These are phyloP conservation scores for Penicillium longicatenatum DNA, from an alignment of 495 filamentous ascomycete species.

Conservation along the genomic window DNA sequence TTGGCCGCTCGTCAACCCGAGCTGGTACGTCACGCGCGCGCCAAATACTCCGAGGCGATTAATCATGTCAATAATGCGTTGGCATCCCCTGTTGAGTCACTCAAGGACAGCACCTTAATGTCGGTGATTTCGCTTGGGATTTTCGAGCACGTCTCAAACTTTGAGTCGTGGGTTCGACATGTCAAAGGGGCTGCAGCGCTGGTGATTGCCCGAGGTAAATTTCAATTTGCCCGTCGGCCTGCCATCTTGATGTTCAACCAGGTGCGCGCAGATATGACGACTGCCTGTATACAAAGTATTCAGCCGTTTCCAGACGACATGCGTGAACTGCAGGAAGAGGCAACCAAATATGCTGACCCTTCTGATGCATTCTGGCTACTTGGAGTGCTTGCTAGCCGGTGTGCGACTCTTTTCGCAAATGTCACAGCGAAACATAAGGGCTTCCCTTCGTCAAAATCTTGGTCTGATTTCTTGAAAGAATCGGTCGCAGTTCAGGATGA, in stretches of 20 bases:
- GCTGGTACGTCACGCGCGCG: conserved; percentile 36
- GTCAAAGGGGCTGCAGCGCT: conserved; percentile 56
- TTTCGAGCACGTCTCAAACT: conserved; percentile 55
- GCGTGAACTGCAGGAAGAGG: conserved; percentile 31
- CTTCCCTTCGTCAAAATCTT: neutral
- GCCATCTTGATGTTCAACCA: conserved; percentile 57
- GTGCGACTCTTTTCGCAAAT: conserved; percentile 17
- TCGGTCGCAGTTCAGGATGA: conserved; percentile 18
- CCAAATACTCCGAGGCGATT: conserved; percentile 45
- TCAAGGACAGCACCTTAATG: conserved; percentile 61
- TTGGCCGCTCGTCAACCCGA: conserved; percentile 38
- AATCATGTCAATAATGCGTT: conserved; percentile 50
- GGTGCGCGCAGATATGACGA: conserved; percentile 40
- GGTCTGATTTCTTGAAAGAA: conserved; percentile 21
- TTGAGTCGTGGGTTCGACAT: conserved; percentile 51
- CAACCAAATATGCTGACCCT: conserved; percentile 19
- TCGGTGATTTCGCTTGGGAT: conserved; percentile 60
- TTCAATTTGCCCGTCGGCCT: conserved; percentile 49
- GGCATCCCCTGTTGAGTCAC: conserved; percentile 48
- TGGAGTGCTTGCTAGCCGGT: conserved; percentile 25
- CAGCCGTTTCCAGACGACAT: conserved; percentile 28
- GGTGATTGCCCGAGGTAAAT: conserved; percentile 47
- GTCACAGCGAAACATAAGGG: conserved; percentile 12
- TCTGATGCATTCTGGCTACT: conserved; percentile 23
- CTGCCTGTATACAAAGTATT: conserved; percentile 21